Evolutionary conservation across 352 stramenopile species (phyloP).

Genomic region (Globisporangium nunn): DNA sequence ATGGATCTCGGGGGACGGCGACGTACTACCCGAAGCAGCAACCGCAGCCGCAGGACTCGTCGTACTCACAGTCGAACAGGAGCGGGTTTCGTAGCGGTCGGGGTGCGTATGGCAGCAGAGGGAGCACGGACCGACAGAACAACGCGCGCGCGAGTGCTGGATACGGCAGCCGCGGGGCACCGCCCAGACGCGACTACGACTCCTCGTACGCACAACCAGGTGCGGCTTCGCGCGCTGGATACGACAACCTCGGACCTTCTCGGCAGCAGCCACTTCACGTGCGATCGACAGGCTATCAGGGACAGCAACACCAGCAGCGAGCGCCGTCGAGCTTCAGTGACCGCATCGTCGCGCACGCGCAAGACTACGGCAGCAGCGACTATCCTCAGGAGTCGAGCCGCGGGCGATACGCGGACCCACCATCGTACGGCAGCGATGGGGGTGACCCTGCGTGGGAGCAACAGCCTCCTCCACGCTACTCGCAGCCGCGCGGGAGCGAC

Average conservation of each 20-base stretch:
- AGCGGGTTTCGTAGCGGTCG: conserved; percentile 10
- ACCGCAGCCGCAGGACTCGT: conserved; percentile 4
- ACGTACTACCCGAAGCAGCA: conserved; percentile 2
- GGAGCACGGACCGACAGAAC: conserved; percentile 3
- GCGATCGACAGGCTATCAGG: conserved; percentile 2
- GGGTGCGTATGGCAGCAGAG: conserved; percentile 1
- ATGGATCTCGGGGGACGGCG: neutral
- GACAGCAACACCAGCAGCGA: conserved; percentile 6
- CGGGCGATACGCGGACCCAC: conserved; percentile 7
- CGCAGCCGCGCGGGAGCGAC: neutral
- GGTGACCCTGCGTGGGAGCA: neutral
- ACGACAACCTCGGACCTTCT: conserved; percentile 1
- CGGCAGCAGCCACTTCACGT: conserved; percentile 9
- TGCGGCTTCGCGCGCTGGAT: neutral
- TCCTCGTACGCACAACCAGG: neutral
- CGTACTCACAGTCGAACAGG: conserved; percentile 2
- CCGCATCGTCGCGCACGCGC: conserved; percentile 5
- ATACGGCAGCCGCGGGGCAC: conserved; percentile 1
- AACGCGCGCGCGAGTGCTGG: conserved; percentile 2
- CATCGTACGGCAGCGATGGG: neutral
- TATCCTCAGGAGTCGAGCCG: neutral
- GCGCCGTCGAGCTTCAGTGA: conserved; percentile 4
- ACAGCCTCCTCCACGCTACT: neutral
- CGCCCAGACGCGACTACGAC: conserved; percentile 5
- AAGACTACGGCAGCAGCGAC: conserved; percentile 8